Percentiles rank a stretch among this genome's conserved stretches.
Conservation (phyloP, 139 green algal genomes). For the Coelastrella sp. region DNA sequence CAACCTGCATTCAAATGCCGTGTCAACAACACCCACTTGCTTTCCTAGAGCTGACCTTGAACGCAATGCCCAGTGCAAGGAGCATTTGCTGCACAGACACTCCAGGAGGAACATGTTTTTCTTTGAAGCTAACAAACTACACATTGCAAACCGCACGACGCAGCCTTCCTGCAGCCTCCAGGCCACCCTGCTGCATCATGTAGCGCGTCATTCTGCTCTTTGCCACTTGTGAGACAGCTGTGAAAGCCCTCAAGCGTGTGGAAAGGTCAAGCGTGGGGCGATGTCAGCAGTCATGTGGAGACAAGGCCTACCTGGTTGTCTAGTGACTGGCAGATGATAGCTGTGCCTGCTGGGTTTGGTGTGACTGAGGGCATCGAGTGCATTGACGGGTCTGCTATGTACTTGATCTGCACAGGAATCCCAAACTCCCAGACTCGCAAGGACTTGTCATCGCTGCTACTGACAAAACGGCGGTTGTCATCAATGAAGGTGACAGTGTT, state of each 20-base stretch:
- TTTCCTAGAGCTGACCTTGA: neutral
- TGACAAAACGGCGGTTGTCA: constrained; percentile 88
- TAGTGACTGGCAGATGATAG: constrained; percentile 81
- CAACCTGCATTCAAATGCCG: constrained; percentile 70
- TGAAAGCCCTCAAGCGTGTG: too few relatives aligned
- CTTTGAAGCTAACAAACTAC: too few relatives aligned
- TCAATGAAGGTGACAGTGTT: constrained; percentile 99
- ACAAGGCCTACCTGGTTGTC: constrained; percentile 64
- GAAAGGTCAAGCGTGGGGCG: too few relatives aligned
- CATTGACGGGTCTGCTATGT: constrained; percentile 97
- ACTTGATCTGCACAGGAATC: constrained; percentile 96
- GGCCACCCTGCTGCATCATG: too few relatives aligned
- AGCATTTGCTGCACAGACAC: neutral
- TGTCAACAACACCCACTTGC: neutral
- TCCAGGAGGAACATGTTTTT: neutral
- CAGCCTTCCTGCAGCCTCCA: neutral
- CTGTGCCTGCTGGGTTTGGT: constrained; percentile 77
- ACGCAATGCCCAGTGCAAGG: neutral
- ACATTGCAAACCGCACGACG: too few relatives aligned
- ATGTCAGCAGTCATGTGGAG: neutral
- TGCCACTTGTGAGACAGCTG: too few relatives aligned
- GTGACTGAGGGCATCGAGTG: constrained; percentile 92
- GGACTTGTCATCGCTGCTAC: constrained; percentile 96
- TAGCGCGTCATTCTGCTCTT: too few relatives aligned
- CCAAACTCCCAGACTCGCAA: constrained; percentile 99